Evolutionary conservation across 148 eudicot species (phyloP), one percentile per base, ranked within the genome.

Genomic region (Oxyria digyna): DNA sequence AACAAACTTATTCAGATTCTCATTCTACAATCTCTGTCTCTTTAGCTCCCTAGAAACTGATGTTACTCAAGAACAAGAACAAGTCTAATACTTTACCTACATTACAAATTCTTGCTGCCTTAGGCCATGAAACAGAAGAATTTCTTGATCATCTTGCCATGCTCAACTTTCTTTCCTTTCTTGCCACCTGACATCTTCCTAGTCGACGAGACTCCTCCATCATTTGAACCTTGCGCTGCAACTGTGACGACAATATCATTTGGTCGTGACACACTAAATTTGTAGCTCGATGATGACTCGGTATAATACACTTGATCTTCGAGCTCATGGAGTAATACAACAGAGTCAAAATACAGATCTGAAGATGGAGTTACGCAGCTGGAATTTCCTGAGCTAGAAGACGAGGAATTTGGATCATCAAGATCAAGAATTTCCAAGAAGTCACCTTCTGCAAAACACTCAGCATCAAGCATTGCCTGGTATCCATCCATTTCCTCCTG

Each of bases 391-490:
- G 85, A 83, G 66, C 80, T 85, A 17, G 83, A 81, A 68, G 83
- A 74, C 26, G 50, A 77, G 17, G 84, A 81, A 23, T 37, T 65
- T n/a, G n/a, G n/a, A 35, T 73, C 73, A 67, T 72, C 74, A 27
- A 87, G 83, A 77, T 87, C 92, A 55, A 72, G 67, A 74, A 87
- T 62, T 73, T 79, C 89, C 81, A 87, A 68, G 77, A 17, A 87
- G 74, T 85, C 88, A 21, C 81, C 88, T 31, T 55, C 50, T 6
- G 31, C 35, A 41, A 82, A 8, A 67, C 45, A 78, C 26, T 83
- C 79, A 18, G 23, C 32, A 8, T 62, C 37, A 59, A 29, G 38
- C 65, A 59, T 59, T 0, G 18, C 38, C n/a, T 54, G 62, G 32
- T 54, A 68, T 42, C 26, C 42, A 37, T 68, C 69, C 50, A 20